Evolutionary conservation across 768 basidiomycete species (phyloP), one percentile per base, ranked within the genome.

Genomic region (Gautieria morchelliformis): DNA sequence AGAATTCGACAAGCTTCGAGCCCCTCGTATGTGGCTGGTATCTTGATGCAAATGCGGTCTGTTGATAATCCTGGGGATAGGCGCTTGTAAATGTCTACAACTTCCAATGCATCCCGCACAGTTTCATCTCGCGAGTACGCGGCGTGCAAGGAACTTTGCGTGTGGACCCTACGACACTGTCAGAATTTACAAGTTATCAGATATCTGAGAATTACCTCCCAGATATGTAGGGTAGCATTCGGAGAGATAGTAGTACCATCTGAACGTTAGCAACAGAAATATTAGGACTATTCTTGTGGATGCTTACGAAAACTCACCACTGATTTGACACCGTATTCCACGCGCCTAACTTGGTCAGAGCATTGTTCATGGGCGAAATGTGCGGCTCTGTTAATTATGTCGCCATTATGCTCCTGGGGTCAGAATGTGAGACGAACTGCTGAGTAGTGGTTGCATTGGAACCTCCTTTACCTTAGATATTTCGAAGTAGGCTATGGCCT

Each of bases 11-110:
- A 81, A 1, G 82, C 80, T 15, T 77, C 58, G 45, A 81, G 67
- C 6, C 75, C 75, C 59, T 80, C 75, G 3, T 77, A 76, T 0
- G 80, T 82, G 14, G 76, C 69, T 17, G 81, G 81, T 42, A 84
- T 79, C 64, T 83, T 84, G 67, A 84, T 78, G 63, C 79, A 80
- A 22, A 79, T 77, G 11, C 79, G 71, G 24, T 73, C 69, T 61
- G 76, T 75, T 55, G 58, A 41, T 15, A 42, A 49, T 5, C 30
- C 56, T n/a, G 56, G 56, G 7, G 56, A 57, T 10, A 57, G 56
- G 10, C 32, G 12, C 40, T 33, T 33, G 17, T 48, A 57, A 17
- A 57, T 47, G 15, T 47, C 15, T 3, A 57, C 50, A 20, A 50
- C 50, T 20, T 47, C 56, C 8, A 27, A 30, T 35, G 42, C 56